Conservation (phyloP, 2,329 filamentous ascomycete genomes). For the Aspergillus transmontanensis region DNA sequence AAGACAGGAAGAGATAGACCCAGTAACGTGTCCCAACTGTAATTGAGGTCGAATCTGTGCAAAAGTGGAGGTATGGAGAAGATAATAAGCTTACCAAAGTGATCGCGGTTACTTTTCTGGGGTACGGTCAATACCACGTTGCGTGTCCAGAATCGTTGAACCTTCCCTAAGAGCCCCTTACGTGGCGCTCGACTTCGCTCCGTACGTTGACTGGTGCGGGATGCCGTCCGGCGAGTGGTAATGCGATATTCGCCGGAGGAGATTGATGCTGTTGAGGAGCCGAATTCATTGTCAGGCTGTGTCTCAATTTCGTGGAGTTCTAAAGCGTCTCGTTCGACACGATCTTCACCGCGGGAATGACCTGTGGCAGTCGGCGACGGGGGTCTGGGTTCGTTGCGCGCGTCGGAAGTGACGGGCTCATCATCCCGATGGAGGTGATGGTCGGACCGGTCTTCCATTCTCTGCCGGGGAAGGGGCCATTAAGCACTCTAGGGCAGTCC, state of each 20-base stretch:
- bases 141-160: conserved; percentile 79
- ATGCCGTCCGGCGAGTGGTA: conserved; percentile 26
- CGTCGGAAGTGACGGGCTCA: background rate
- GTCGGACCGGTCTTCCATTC: conserved; percentile 6
- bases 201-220: conserved; percentile 20
- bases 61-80: background rate
- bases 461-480: background rate
- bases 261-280: conserved; percentile 28
- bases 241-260: conserved; percentile 38
- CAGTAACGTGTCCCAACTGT: background rate
- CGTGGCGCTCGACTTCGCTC: conserved; percentile 10
- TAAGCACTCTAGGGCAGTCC: background rate
- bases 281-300: conserved; percentile 28
- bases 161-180: conserved; percentile 64
- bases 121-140: conserved; percentile 41
- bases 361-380: background rate
- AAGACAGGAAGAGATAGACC: background rate
- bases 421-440: conserved; percentile 10
- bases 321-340: conserved; percentile 23
- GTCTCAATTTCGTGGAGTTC: conserved; percentile 37
- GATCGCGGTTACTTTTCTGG: conserved; percentile 45
- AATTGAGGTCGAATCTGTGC: background rate
- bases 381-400: background rate
- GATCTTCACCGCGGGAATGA: conserved; percentile 4
- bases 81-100: conserved; percentile 38